Conservation (phyloP, 208 protist genomes). For the Histomonas meleagridis region DNA sequence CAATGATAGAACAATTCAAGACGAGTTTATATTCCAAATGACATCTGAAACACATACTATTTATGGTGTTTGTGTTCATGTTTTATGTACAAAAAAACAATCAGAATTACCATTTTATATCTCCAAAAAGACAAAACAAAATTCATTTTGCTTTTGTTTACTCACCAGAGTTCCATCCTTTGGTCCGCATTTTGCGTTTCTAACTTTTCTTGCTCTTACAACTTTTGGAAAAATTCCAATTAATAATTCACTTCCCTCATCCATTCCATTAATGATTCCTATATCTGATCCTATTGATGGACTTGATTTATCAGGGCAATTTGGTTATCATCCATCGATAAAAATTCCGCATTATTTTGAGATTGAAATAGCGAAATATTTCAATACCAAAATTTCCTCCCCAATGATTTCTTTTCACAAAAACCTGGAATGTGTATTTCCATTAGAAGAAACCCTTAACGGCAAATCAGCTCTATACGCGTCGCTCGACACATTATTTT, state of each 20-base stretch:
- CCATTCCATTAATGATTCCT: not conserved
- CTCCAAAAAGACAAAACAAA: not conserved
- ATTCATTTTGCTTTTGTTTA: not conserved
- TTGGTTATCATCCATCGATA: not conserved
- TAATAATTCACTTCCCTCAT: not conserved
- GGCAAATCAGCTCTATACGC: not conserved
- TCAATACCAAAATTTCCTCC: not conserved
- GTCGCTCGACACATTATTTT: conserved; percentile 2
- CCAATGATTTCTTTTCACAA: not conserved
- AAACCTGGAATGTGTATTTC: not conserved
- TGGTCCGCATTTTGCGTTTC: not conserved
- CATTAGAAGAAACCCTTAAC: not conserved
- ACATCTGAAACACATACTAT: not conserved
- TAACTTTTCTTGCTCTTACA: not conserved
- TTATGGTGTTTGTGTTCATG: not conserved
- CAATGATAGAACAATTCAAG: not conserved
- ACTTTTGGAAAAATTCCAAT: not conserved
- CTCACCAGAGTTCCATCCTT: not conserved
- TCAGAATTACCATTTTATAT: not conserved
- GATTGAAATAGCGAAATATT: not conserved
- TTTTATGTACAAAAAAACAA: not conserved
- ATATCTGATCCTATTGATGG: not conserved
- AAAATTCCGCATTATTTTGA: not conserved
- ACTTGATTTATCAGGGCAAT: not conserved
- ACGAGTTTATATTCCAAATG: not conserved